These are phyloP conservation scores for Fonsecaea pedrosoi DNA, from an alignment of 2,329 filamentous ascomycete genomes.

Conservation along the genomic window DNA sequence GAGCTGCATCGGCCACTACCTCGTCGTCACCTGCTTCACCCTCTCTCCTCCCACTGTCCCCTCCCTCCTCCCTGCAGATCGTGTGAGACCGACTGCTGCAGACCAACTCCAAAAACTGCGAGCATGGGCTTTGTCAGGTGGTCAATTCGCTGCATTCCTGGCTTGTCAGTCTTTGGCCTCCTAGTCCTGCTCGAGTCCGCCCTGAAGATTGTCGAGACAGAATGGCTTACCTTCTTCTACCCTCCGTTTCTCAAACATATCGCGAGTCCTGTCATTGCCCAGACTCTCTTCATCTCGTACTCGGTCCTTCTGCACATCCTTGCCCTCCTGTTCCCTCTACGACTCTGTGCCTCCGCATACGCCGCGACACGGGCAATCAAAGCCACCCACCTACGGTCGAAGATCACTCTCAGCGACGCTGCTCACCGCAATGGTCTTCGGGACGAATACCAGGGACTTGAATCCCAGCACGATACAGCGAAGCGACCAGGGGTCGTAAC, in stretches of 20 bases:
- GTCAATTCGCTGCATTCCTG: constrained; percentile 39
- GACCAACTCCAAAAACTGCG: background rate
- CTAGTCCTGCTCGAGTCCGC: constrained; percentile 37
- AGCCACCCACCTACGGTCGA: constrained; percentile 29
- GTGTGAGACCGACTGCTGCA: background rate
- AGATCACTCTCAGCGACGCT: constrained; percentile 20
- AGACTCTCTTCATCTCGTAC: constrained; percentile 60
- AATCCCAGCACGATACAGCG: constrained; percentile 23
- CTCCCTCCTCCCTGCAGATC: background rate
- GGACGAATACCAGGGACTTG: constrained; percentile 56
- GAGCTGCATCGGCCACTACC: constrained; percentile 4
- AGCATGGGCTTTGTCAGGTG: constrained; percentile 35
- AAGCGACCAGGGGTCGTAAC: constrained; percentile 49
- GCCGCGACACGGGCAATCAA: constrained; percentile 45
- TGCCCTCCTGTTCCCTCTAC: constrained; percentile 64
- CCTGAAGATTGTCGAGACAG: constrained; percentile 38
- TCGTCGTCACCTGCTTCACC: background rate
- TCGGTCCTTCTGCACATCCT: constrained; percentile 69
- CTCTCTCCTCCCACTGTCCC: background rate
- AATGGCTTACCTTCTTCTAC: constrained; percentile 27
- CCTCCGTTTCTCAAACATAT: constrained; percentile 27
- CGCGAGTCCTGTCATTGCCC: constrained; percentile 14
- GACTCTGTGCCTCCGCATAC: constrained; percentile 56
- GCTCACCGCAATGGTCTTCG: constrained; percentile 59
- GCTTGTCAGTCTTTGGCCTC: constrained; percentile 37